These are phyloP conservation scores for Saksenaea vasiformis DNA, from an alignment of 371 early-diverging fungal genomes.

Conservation along the genomic window DNA sequence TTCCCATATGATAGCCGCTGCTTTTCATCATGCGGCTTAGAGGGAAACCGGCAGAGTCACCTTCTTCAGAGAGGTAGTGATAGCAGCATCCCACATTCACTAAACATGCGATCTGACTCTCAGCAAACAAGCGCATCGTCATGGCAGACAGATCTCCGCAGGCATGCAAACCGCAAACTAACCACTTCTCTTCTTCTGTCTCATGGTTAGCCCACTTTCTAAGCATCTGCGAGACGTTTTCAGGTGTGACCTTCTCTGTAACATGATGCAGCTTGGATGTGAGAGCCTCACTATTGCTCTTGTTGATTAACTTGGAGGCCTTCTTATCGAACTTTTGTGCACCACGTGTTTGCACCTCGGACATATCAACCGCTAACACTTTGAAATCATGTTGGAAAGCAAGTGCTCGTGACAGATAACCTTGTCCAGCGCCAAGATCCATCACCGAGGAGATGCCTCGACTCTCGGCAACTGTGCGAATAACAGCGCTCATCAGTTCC, in stretches of 20 bases:
- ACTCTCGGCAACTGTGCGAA: slow-evolving; percentile 50
- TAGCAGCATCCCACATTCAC: slow-evolving; percentile 89
- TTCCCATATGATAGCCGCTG: slow-evolving; percentile 47
- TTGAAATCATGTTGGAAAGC: slow-evolving; percentile 69
- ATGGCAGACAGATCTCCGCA: slow-evolving; percentile 82
- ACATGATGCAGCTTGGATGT: slow-evolving; percentile 52
- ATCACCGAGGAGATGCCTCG: slow-evolving; percentile 48
- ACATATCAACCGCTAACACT: slow-evolving; percentile 82
- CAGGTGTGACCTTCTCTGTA: slow-evolving; percentile 56
- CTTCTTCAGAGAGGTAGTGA: slow-evolving; percentile 63
- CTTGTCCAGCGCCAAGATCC: slow-evolving; percentile 77
- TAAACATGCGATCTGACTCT: slow-evolving; percentile 64
- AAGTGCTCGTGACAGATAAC: slow-evolving; percentile 76
- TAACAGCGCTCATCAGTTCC: slow-evolving; percentile 59
- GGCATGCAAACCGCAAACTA: slow-evolving; percentile 83
- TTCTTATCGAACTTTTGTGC: slow-evolving; percentile 68
- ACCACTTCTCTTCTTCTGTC: slow-evolving; percentile 46
- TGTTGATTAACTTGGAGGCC: slow-evolving; percentile 35
- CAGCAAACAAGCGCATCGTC: slow-evolving; percentile 69
- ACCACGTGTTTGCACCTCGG: slow-evolving; percentile 78
- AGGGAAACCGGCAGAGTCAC: slow-evolving; percentile 14
- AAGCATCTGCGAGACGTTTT: slow-evolving; percentile 51
- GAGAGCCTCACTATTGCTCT: slow-evolving; percentile 14
- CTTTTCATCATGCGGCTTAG: slow-evolving; percentile 7
- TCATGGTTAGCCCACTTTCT: slow-evolving; percentile 29